phyloP scores from a whole-genome alignment of 2,329 filamentous ascomycete genomes.

The Hymenoscyphus scutula region DNA sequence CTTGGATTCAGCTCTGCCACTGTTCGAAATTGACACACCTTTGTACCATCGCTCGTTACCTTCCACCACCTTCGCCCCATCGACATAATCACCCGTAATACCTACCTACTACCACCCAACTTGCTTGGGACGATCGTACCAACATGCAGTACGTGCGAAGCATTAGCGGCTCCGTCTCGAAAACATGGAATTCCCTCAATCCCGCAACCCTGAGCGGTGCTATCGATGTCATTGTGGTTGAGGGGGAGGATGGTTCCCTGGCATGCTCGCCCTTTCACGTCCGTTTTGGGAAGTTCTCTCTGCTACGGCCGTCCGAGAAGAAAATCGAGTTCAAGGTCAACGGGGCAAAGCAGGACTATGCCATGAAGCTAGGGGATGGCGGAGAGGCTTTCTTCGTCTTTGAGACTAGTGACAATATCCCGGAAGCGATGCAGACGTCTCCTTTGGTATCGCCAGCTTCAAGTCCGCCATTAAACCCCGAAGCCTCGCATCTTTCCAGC shows the following conservation, averaged over 20 bases:
- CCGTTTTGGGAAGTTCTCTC: conserved; percentile 96
- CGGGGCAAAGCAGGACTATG: conserved; percentile 83
- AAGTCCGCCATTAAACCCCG: conserved; percentile 67
- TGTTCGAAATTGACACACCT: not conserved
- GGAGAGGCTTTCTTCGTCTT: conserved; percentile 99
- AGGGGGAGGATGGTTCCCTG: conserved; percentile 86
- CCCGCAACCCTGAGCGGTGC: conserved; percentile 94
- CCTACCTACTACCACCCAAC: not conserved
- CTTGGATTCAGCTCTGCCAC: not conserved
- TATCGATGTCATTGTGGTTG: conserved; percentile 98
- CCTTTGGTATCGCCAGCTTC: conserved; percentile 86
- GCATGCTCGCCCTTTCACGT: conserved; percentile 97
- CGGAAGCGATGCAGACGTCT: conserved; percentile 91
- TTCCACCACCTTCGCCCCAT: not conserved
- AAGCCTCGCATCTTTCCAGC: conserved; percentile 42
- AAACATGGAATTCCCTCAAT: conserved; percentile 99
- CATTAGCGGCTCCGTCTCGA: conserved; percentile 91
- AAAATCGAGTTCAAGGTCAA: conserved; percentile 99
- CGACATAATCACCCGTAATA: not conserved
- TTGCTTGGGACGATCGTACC: not conserved
- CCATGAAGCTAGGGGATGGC: conserved; percentile 97
- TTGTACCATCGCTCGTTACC: not conserved
- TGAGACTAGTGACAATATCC: conserved; percentile 87
- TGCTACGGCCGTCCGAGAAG: conserved; percentile 93
- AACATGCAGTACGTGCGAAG: conserved; percentile 96